phyloP scores from a whole-genome alignment of 495 filamentous ascomycete genomes.

The Daldinia childiae region DNA sequence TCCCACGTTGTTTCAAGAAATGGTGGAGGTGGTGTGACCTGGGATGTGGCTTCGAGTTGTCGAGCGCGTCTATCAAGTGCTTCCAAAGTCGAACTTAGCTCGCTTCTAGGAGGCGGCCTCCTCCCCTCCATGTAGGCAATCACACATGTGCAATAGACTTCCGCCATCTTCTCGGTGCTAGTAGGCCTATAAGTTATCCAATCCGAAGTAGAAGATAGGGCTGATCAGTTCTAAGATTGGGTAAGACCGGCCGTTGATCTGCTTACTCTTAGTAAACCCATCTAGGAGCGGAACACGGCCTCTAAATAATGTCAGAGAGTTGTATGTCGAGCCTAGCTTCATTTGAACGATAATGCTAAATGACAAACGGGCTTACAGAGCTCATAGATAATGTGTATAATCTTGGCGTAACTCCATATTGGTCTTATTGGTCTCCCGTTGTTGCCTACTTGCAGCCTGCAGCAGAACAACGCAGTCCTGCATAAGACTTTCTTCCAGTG shows the following conservation, averaged over 20 bases:
- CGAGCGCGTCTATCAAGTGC: constrained; percentile 37
- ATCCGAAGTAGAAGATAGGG: neutral
- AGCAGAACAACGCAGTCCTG: constrained; percentile 37
- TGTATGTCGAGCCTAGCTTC: neutral
- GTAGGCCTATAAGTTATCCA: neutral
- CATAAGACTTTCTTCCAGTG: constrained; percentile 21
- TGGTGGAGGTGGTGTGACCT: constrained; percentile 38
- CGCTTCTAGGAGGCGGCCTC: neutral
- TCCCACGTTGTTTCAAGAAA: constrained; percentile 38
- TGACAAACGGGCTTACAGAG: constrained; percentile 5
- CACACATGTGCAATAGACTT: constrained; percentile 21
- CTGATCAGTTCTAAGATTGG: neutral
- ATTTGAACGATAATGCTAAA: neutral
- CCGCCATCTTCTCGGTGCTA: constrained; percentile 13
- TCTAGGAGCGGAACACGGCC: neutral
- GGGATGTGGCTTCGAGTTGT: constrained; percentile 17
- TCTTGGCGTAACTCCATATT: constrained; percentile 8
- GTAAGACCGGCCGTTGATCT: neutral
- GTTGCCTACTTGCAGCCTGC: constrained; percentile 22
- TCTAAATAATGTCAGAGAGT: constrained; percentile 20
- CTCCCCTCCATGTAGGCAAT: constrained; percentile 39
- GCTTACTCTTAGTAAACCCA: constrained; percentile 1
- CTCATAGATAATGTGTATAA: constrained; percentile 11
- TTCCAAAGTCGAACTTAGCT: constrained; percentile 9
- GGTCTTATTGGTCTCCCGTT: constrained; percentile 18